Percentiles rank a stretch among this genome's conserved stretches.
Conservation (phyloP, 768 basidiomycete genomes). For the Boletus sp. region DNA sequence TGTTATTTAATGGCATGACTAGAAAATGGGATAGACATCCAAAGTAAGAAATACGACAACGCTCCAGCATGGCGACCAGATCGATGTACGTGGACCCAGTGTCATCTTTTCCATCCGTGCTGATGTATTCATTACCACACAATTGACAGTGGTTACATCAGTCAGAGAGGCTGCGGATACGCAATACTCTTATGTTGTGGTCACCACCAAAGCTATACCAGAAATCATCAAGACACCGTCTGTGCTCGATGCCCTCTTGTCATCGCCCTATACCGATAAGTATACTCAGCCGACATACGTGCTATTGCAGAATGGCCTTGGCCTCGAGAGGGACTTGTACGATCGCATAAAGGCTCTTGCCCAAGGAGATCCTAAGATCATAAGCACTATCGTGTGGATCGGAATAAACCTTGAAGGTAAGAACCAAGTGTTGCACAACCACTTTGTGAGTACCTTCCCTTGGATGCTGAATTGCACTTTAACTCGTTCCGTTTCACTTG, state of each 20-base stretch:
- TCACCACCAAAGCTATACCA: slow-evolving; percentile 71
- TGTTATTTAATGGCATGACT: background rate
- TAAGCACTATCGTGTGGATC: slow-evolving; percentile 57
- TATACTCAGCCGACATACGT: slow-evolving; percentile 58
- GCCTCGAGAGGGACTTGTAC: slow-evolving; percentile 61
- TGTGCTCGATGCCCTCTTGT: slow-evolving; percentile 56
- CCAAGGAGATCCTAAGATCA: slow-evolving; percentile 47
- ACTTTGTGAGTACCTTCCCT: slow-evolving; percentile 44
- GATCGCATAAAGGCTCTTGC: slow-evolving; percentile 44
- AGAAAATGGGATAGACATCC: slow-evolving; percentile 56
- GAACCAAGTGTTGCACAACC: slow-evolving; percentile 50
- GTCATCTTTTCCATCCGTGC: slow-evolving; percentile 17
- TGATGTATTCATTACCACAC: background rate
- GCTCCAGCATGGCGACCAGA: slow-evolving; percentile 62
- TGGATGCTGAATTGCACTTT: background rate
- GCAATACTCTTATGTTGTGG: slow-evolving; percentile 61
- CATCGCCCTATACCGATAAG: slow-evolving; percentile 42
- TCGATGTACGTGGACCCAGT: slow-evolving; percentile 43
- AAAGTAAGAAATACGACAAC: slow-evolving; percentile 59
- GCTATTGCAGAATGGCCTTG: slow-evolving; percentile 70
- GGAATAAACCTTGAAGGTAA: slow-evolving; percentile 46
- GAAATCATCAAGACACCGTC: slow-evolving; percentile 57
- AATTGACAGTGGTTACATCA: slow-evolving; percentile 51
- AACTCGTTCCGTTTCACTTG: background rate
- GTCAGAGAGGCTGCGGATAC: slow-evolving; percentile 59